These are phyloP conservation scores for Hymenoscyphus salicellus DNA, from an alignment of 2,329 filamentous ascomycete genomes.

Conservation along the genomic window DNA sequence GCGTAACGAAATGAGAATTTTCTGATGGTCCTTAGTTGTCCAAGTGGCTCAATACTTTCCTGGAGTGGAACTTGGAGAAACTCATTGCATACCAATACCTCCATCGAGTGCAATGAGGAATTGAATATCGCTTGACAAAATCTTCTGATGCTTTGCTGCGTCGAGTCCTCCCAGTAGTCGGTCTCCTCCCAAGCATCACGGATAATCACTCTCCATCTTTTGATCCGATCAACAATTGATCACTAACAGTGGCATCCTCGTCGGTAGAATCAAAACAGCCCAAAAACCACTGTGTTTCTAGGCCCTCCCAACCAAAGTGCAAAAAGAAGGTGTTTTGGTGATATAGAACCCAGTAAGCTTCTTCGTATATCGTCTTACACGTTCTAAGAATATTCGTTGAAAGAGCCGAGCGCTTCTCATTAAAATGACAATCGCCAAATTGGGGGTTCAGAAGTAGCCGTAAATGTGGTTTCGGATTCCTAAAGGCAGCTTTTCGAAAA, in stretches of 20 bases:
- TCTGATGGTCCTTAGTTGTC: background rate
- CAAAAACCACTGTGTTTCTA: too few species aligned
- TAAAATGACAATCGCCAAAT: background rate
- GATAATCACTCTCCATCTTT: background rate
- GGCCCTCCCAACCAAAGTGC: too few species aligned
- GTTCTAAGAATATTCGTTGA: slow-evolving; percentile 21
- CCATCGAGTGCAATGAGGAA: background rate
- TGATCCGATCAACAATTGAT: too few species aligned
- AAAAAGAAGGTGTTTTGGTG: slow-evolving; percentile 8
- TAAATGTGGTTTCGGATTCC: background rate
- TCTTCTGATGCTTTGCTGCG: background rate
- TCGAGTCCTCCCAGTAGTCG: too few species aligned
- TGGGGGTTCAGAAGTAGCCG: background rate
- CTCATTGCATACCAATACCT: background rate
- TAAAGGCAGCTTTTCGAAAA: background rate
- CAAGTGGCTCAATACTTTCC: background rate
- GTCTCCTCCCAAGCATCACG: too few species aligned
- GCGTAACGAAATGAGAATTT: background rate
- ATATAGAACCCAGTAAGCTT: slow-evolving; percentile 29
- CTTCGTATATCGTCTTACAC: slow-evolving; percentile 21
- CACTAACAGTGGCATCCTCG: too few species aligned
- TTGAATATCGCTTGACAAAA: background rate
- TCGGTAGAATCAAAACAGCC: too few species aligned
- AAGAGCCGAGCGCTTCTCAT: background rate
- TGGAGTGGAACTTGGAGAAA: background rate